A percentile compares a stretch with the other conserved stretches of the same genome.
Evolutionary conservation across 2,329 filamentous ascomycete genomes (phyloP).

Genomic region (Fusarium bulbicola): DNA sequence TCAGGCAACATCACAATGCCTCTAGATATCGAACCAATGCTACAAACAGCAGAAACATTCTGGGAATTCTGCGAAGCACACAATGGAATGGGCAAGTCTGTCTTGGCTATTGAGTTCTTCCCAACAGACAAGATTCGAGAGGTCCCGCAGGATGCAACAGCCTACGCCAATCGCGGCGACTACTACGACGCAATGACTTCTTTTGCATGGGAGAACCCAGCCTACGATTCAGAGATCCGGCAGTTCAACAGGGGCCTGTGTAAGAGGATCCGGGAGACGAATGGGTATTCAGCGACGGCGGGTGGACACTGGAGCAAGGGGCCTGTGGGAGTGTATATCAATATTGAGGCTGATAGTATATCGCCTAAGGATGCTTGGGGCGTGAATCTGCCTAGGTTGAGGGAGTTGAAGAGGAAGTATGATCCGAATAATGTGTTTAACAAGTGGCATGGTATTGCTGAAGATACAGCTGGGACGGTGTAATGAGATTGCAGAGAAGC

Average conservation of each 20-base stretch:
- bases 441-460: slow-evolving; percentile 42
- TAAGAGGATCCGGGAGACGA: slow-evolving; percentile 34
- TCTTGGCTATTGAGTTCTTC: slow-evolving; percentile 52
- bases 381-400: slow-evolving; percentile 41
- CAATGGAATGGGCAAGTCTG: slow-evolving; percentile 36
- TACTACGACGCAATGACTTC: slow-evolving; percentile 55
- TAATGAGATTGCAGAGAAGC: background rate
- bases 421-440: slow-evolving; percentile 49
- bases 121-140: slow-evolving; percentile 51
- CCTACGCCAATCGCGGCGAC: slow-evolving; percentile 56
- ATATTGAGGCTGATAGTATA: slow-evolving; percentile 41
- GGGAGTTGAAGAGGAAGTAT: slow-evolving; percentile 47
- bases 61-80: slow-evolving; percentile 35
- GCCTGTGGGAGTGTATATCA: slow-evolving; percentile 44
- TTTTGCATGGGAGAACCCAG: slow-evolving; percentile 52
- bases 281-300: slow-evolving; percentile 34
- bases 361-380: slow-evolving; percentile 45
- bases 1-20: slow-evolving; percentile 47
- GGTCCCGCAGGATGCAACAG: slow-evolving; percentile 49
- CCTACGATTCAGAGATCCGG: slow-evolving; percentile 49
- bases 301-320: slow-evolving; percentile 29
- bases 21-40: slow-evolving; percentile 40
- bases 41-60: slow-evolving; percentile 45
- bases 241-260: slow-evolving; percentile 50
- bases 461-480: background rate